A percentile compares a stretch with the other conserved stretches of the same genome.
These are phyloP conservation scores for Malassezia pachydermatis DNA, from an alignment of 1,284 basidiomycete species.

Conservation along the genomic window DNA sequence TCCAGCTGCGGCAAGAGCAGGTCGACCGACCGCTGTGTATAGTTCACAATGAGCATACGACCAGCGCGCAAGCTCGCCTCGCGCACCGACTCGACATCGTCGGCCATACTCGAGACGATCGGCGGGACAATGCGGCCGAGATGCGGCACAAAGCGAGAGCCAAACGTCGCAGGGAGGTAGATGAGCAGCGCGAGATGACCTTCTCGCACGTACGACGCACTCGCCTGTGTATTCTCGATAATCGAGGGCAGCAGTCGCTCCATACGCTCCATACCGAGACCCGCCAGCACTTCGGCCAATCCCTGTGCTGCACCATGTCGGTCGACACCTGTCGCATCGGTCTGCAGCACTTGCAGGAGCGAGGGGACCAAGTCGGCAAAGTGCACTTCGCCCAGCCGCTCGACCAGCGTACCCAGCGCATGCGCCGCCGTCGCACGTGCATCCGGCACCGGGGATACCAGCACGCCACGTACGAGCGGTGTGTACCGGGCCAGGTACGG, in stretches of 20 bases:
- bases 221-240: conserved; percentile 78
- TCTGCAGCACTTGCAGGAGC: conserved; percentile 78
- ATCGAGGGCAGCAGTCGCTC: conserved; percentile 90
- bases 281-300: conserved; percentile 86
- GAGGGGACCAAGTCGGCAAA: conserved; percentile 91
- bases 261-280: conserved; percentile 90
- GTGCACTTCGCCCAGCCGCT: conserved; percentile 84
- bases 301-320: conserved; percentile 96
- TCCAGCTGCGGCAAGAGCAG: conserved; percentile 88
- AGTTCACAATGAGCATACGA: conserved; percentile 94
- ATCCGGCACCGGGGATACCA: conserved; percentile 84
- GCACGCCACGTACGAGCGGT: conserved; percentile 80
- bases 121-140: conserved; percentile 87
- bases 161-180: conserved; percentile 91
- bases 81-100: conserved; percentile 76
- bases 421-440: conserved; percentile 94
- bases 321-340: conserved; percentile 89
- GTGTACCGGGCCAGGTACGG: conserved; percentile 80
- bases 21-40: conserved; percentile 83
- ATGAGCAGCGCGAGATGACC: conserved; percentile 97
- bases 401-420: conserved; percentile 90
- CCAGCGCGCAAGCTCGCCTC: conserved; percentile 98
- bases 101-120: conserved; percentile 82
- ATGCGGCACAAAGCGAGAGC: conserved; percentile 83
- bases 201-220: conserved; percentile 82